Evolutionary conservation across 768 basidiomycete genomes (phyloP), one percentile per base, ranked within the genome.

Genomic region (Tephrocybe sp.): DNA sequence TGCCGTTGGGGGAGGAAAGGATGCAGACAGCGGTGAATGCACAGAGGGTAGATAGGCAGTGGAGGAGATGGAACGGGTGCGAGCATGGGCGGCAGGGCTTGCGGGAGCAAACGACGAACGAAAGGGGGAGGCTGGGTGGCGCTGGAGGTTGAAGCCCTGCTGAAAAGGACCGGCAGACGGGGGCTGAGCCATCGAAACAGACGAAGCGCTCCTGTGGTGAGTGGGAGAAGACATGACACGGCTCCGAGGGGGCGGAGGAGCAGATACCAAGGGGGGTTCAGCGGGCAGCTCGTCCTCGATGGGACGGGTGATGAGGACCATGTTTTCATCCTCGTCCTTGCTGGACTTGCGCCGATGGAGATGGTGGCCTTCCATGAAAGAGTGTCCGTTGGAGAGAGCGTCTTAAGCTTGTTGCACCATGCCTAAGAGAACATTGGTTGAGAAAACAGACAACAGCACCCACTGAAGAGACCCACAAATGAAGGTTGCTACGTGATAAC

Each of bases 11-110:
- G 34, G 49, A 33, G 53, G 62, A 50, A 49, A 73, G 25, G 47
- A 68, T 15, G 73, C 58, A 9, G 77, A 70, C 12, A 83, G 72
- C 4, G 81, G 81, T 1, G 83, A 82, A 3, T 76, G 79, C 3
- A 73, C 67, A 23, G 72, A 62, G 1, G 80, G 79, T 3, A 74
- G 70, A 59, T 78, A 80, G 2, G 78, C 73, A 3, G 39, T 51
- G 6, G 77, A 70, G 5, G 82, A 81, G 40, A 79, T 71, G 3
- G 81, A 79, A 14, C 76, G 73, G 9, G 73, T 74, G 25, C 78
- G 75, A 18, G 68, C 57, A 63, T 79, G 77, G 2, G 57, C n/a
- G n/a, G n/a, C 66, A 17, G 65, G 63, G 44, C 61, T 51, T 8
- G 57, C 57, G 50, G 58, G 50, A 15, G 59, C 45, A 42, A 72